phyloP scores from a whole-genome alignment of 2,329 filamentous ascomycete species.

The Sclerotiophoma versabilis region DNA sequence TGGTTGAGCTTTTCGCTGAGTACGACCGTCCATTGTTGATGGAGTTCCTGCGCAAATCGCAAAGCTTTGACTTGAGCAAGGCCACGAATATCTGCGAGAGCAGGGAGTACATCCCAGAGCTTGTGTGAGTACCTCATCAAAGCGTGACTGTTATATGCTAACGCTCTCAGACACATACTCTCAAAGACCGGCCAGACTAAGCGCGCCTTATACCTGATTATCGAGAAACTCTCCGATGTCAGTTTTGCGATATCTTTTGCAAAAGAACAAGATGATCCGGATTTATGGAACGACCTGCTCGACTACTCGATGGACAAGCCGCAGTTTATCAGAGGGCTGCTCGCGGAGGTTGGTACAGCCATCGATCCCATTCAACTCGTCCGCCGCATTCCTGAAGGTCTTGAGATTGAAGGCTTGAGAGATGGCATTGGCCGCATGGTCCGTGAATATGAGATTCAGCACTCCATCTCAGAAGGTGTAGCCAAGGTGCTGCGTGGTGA shows the following conservation, averaged over 20 bases:
- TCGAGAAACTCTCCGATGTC: slow-evolving; percentile 90
- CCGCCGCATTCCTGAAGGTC: slow-evolving; percentile 85
- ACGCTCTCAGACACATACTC: slow-evolving; percentile 70
- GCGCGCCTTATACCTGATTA: slow-evolving; percentile 88
- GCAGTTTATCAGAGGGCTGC: slow-evolving; percentile 86
- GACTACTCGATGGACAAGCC: slow-evolving; percentile 98
- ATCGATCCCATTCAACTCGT: slow-evolving; percentile 93
- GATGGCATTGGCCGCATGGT: slow-evolving; percentile 91
- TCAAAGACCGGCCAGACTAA: slow-evolving; percentile 96
- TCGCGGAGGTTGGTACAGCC: slow-evolving; percentile 92
- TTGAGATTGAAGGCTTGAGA: slow-evolving; percentile 89
- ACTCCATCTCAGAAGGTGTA: slow-evolving; percentile 88
- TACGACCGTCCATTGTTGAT: slow-evolving; percentile 83
- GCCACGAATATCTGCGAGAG: slow-evolving; percentile 80
- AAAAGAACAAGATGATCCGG: slow-evolving; percentile 88
- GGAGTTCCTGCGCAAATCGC: slow-evolving; percentile 84
- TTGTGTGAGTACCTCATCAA: slow-evolving; percentile 64
- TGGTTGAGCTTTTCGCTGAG: slow-evolving; percentile 83
- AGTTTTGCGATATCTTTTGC: slow-evolving; percentile 92
- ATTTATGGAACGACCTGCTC: slow-evolving; percentile 93
- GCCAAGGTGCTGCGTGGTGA: slow-evolving; percentile 87
- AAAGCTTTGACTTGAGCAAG: slow-evolving; percentile 85
- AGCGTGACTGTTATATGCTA: slow-evolving; percentile 12
- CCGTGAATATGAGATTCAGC: slow-evolving; percentile 93
- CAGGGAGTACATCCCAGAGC: slow-evolving; percentile 82